Percentiles rank a stretch among this genome's conserved stretches.
phyloP scores from a whole-genome alignment of 495 filamentous ascomycete genomes.

The Penicillium atrosanguineum region DNA sequence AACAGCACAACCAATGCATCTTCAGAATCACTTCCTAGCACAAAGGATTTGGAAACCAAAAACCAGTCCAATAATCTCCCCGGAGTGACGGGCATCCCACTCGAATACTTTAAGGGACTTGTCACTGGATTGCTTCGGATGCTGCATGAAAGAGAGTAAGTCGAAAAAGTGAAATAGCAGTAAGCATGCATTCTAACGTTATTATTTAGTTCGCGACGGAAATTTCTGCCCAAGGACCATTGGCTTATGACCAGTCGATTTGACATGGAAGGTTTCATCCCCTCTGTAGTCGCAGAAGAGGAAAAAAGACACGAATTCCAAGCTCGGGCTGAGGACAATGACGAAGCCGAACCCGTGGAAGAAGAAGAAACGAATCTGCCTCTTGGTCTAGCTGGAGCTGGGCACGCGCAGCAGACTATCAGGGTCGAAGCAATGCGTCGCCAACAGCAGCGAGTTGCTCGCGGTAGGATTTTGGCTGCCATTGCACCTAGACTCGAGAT shows the following conservation, averaged over 20 bases:
- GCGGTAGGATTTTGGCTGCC: constrained; percentile 66
- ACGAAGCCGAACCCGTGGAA: constrained; percentile 42
- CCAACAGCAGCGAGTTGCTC: constrained; percentile 60
- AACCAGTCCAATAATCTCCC: constrained; percentile 47
- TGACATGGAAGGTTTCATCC: constrained; percentile 88
- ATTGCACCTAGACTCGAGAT: constrained; percentile 87
- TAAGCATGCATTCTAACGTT: not conserved
- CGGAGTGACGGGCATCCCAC: constrained; percentile 66
- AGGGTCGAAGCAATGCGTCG: constrained; percentile 53
- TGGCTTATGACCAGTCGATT: constrained; percentile 95
- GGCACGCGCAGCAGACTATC: constrained; percentile 50
- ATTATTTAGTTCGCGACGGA: constrained; percentile 65
- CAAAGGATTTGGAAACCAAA: constrained; percentile 36
- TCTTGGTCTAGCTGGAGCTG: constrained; percentile 48
- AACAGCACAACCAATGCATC: constrained; percentile 27
- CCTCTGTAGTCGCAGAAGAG: constrained; percentile 84
- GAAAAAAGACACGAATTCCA: constrained; percentile 70
- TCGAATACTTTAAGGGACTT: constrained; percentile 74
- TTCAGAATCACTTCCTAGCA: constrained; percentile 21
- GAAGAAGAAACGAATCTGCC: constrained; percentile 30
- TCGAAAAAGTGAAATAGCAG: not conserved
- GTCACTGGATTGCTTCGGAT: constrained; percentile 81
- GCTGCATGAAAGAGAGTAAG: constrained; percentile 87
- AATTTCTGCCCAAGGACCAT: constrained; percentile 75
- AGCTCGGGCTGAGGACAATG: constrained; percentile 55